These are phyloP conservation scores for Lathyrus tuberosus DNA, from an alignment of 306 rosid species.

Conservation along the genomic window DNA sequence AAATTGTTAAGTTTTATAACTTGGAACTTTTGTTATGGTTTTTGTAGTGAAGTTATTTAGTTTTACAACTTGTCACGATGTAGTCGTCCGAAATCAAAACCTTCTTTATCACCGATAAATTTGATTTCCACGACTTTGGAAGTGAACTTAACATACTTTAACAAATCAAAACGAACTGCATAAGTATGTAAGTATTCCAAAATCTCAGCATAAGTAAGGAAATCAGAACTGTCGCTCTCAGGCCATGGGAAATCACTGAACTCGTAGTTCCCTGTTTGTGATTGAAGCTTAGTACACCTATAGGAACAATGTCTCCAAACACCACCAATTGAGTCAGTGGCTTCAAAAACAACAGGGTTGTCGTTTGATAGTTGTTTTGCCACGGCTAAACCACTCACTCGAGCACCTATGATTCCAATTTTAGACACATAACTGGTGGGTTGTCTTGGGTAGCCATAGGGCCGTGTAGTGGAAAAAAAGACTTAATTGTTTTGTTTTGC, in stretches of 20 bases:
- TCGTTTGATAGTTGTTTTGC: slow-evolving; percentile 59
- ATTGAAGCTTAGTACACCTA: slow-evolving; percentile 64
- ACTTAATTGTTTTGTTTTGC: not conserved
- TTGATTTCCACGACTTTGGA: slow-evolving; percentile 58
- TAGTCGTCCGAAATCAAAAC: slow-evolving; percentile 3
- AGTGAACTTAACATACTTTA: slow-evolving; percentile 53
- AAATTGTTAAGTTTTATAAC: no score
- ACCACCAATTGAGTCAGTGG: slow-evolving; percentile 67
- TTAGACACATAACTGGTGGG: slow-evolving; percentile 37
- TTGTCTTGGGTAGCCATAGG: slow-evolving; percentile 29
- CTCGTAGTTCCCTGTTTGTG: slow-evolving; percentile 58
- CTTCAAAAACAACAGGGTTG: slow-evolving; percentile 64
- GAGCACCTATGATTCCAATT: slow-evolving; percentile 68
- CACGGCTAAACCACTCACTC: slow-evolving; percentile 69
- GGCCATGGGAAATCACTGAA: slow-evolving; percentile 78
- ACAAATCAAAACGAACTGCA: slow-evolving; percentile 56
- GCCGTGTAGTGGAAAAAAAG: not conserved
- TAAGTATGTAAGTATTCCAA: slow-evolving; percentile 56
- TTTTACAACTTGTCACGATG: no score
- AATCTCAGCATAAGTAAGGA: slow-evolving; percentile 54
- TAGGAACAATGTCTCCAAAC: slow-evolving; percentile 74
- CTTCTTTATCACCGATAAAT: slow-evolving; percentile 42
- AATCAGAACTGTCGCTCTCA: slow-evolving; percentile 41
- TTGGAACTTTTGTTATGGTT: no score
- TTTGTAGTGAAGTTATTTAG: no score